These are phyloP conservation scores for Pythium guiyangense DNA, from an alignment of 352 stramenopile genomes.

Conservation along the genomic window DNA sequence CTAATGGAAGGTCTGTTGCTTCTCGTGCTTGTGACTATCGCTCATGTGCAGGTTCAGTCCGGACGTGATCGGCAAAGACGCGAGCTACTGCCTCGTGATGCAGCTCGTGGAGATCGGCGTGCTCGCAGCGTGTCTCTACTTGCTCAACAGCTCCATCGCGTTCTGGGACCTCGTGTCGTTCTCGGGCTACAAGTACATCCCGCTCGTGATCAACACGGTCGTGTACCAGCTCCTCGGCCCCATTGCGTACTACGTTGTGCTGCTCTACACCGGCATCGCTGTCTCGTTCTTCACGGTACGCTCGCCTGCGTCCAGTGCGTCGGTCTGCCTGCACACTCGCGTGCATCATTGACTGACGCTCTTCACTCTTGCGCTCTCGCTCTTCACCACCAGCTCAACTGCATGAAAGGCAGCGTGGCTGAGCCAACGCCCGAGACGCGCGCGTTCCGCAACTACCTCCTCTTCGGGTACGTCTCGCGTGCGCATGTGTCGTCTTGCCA, in stretches of 20 bases:
- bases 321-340: background rate
- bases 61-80: constrained; percentile 93
- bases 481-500: background rate
- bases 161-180: constrained; percentile 96
- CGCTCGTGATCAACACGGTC: constrained; percentile 93
- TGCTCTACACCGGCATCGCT: constrained; percentile 92
- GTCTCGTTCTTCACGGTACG: constrained; percentile 94
- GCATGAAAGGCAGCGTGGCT: constrained; percentile 81
- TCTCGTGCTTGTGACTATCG: background rate
- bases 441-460: constrained; percentile 81
- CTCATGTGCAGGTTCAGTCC: constrained; percentile 93
- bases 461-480: constrained; percentile 67
- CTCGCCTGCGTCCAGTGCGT: too few species aligned
- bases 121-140: constrained; percentile 93
- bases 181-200: constrained; percentile 99
- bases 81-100: constrained; percentile 89
- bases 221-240: constrained; percentile 82
- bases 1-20: background rate
- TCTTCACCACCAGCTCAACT: constrained; percentile 65
- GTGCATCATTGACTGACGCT: constrained; percentile 1
- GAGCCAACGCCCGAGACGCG: constrained; percentile 71
- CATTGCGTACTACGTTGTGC: constrained; percentile 89
- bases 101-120: constrained; percentile 91
- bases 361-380: background rate
- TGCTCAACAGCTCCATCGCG: constrained; percentile 90